Evolutionary conservation across 2,329 filamentous ascomycete species (phyloP).

Genomic region (Trichoderma oligosporum): DNA sequence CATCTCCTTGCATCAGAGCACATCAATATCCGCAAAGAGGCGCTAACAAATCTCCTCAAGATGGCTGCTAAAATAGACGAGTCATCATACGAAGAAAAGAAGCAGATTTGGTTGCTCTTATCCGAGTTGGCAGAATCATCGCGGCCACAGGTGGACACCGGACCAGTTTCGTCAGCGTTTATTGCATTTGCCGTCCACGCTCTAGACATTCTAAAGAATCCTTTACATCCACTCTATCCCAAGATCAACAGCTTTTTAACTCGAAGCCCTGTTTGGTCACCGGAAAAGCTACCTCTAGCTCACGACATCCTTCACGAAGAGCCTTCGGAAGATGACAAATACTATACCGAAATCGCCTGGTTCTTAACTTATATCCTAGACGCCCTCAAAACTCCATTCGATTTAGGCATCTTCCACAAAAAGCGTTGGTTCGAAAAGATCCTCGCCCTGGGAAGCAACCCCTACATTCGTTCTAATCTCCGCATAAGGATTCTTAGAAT

Average conservation of each 20-base stretch:
- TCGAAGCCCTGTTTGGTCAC: slow-evolving; percentile 69
- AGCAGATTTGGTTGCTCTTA: slow-evolving; percentile 74
- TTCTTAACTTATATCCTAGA: slow-evolving; percentile 67
- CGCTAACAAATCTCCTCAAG: slow-evolving; percentile 64
- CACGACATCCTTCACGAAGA: slow-evolving; percentile 59
- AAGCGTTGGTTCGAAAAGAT: slow-evolving; percentile 71
- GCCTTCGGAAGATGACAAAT: slow-evolving; percentile 68
- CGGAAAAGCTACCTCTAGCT: slow-evolving; percentile 69
- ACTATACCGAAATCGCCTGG: slow-evolving; percentile 72
- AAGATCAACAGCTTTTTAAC: slow-evolving; percentile 85
- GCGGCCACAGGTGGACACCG: slow-evolving; percentile 48
- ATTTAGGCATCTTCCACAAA: slow-evolving; percentile 59
- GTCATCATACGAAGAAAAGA: slow-evolving; percentile 70
- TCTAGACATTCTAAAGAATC: slow-evolving; percentile 67
- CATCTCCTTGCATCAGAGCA: slow-evolving; percentile 73
- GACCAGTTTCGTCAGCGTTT: slow-evolving; percentile 67
- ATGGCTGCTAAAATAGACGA: slow-evolving; percentile 60
- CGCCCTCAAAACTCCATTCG: slow-evolving; percentile 55
- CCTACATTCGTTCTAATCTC: slow-evolving; percentile 56
- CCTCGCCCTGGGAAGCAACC: slow-evolving; percentile 64
- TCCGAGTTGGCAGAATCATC: slow-evolving; percentile 77
- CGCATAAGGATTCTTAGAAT: slow-evolving; percentile 59
- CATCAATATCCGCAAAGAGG: slow-evolving; percentile 73
- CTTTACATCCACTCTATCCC: slow-evolving; percentile 76
- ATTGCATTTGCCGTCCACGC: slow-evolving; percentile 71